phyloP scores from a whole-genome alignment of 352 stramenopile species.

The Globisporangium polare region DNA sequence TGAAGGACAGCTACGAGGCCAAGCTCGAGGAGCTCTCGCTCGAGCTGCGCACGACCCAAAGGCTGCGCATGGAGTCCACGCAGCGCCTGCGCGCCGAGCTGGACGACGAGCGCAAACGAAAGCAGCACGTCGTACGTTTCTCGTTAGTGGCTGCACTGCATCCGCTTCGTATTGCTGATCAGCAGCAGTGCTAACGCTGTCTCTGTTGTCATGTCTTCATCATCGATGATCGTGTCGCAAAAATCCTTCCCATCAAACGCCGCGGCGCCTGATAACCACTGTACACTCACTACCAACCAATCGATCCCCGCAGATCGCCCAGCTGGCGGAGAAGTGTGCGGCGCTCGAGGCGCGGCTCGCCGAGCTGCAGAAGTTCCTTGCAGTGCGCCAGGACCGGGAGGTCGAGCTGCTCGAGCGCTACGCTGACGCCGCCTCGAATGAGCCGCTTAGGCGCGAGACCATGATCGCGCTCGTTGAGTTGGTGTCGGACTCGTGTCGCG shows the following conservation, averaged over 20 bases:
- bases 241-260: conserved; percentile 1
- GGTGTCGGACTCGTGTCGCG: conserved; percentile 21
- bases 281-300: background rate
- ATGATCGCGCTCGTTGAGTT: conserved; percentile 25
- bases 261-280: background rate
- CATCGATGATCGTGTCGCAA: background rate
- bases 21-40: conserved; percentile 62
- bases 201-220: background rate
- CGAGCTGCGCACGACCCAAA: conserved; percentile 44
- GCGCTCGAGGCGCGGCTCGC: conserved; percentile 34
- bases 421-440: conserved; percentile 13
- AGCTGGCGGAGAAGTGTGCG: conserved; percentile 39
- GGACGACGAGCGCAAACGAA: conserved; percentile 42
- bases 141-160: background rate
- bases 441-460: conserved; percentile 19
- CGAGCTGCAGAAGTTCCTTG: conserved; percentile 24
- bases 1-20: conserved; percentile 62
- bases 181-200: background rate
- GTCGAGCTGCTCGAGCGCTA: conserved; percentile 37
- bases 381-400: conserved; percentile 26
- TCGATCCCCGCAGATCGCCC: conserved; percentile 23
- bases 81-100: conserved; percentile 49
- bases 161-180: conserved; percentile 1
- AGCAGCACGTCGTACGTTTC: conserved; percentile 32
- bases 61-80: conserved; percentile 34